These are phyloP conservation scores for Ophidiomyces ophidiicola DNA, from an alignment of 2,329 filamentous ascomycete genomes.

Conservation along the genomic window DNA sequence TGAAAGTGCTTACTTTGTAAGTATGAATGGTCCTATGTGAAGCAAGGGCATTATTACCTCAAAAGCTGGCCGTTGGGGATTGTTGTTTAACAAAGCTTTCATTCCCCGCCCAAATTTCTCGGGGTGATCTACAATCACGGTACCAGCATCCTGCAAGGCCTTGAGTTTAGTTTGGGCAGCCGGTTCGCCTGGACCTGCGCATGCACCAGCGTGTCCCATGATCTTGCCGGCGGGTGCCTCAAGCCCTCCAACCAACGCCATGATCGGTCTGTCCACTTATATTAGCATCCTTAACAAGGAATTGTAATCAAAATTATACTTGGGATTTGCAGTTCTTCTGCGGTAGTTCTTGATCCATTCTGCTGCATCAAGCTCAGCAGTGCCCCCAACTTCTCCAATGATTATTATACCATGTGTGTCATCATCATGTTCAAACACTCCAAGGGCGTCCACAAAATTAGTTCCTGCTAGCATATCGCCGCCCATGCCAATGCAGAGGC, in stretches of 20 bases:
- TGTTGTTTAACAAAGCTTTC: constrained; percentile 44
- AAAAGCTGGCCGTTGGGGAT: constrained; percentile 21
- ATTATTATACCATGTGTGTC: constrained; percentile 61
- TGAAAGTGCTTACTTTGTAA: constrained; percentile 9
- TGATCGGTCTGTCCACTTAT: constrained; percentile 47
- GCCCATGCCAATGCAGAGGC: constrained; percentile 64
- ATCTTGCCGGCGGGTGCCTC: constrained; percentile 51
- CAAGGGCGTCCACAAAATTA: constrained; percentile 57
- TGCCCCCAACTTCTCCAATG: constrained; percentile 61
- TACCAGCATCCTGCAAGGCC: constrained; percentile 53
- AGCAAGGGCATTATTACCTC: constrained; percentile 15
- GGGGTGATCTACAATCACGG: constrained; percentile 61
- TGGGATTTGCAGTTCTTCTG: constrained; percentile 45
- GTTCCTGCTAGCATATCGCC: constrained; percentile 65
- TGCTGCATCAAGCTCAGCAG: constrained; percentile 57
- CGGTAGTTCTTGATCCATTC: constrained; percentile 60
- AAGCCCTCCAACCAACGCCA: constrained; percentile 57
- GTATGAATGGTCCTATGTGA: neutral
- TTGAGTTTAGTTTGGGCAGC: constrained; percentile 53
- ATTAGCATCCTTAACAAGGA: constrained; percentile 16
- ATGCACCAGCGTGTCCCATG: constrained; percentile 73
- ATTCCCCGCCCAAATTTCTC: constrained; percentile 60
- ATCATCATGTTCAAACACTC: constrained; percentile 52
- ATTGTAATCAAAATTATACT: constrained; percentile 34
- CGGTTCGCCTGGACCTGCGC: constrained; percentile 54